phyloP scores from a whole-genome alignment of 768 basidiomycete genomes.

The Rhodotorula kratochvilovae region DNA sequence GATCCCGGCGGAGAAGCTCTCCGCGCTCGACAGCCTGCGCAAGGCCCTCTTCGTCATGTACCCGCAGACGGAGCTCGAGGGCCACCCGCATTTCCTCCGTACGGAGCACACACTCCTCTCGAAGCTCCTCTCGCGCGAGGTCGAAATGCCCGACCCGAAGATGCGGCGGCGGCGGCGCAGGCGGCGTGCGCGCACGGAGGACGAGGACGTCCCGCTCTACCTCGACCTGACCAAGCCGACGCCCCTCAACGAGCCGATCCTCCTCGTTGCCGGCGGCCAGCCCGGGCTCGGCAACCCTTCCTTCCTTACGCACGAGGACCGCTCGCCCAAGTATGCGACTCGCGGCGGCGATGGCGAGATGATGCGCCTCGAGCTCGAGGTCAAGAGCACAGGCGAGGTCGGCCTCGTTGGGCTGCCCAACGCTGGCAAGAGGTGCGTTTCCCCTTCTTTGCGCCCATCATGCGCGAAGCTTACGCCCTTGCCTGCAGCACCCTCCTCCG shows the following conservation, averaged over 20 bases:
- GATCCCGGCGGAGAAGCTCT: slow-evolving; percentile 23
- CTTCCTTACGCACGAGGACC: slow-evolving; percentile 60
- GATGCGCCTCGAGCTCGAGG: slow-evolving; percentile 77
- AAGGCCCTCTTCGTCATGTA: slow-evolving; percentile 37
- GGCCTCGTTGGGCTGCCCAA: slow-evolving; percentile 95
- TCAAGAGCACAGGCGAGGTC: slow-evolving; percentile 91
- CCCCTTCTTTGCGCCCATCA: no score
- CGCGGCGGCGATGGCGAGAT: slow-evolving; percentile 70
- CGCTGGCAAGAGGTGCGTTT: slow-evolving; percentile 56
- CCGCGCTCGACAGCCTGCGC: slow-evolving; percentile 15
- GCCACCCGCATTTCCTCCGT: slow-evolving; percentile 35
- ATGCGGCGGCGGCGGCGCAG: slow-evolving; percentile 3
- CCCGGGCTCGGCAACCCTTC: slow-evolving; percentile 88
- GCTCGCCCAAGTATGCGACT: slow-evolving; percentile 82
- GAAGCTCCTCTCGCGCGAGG: slow-evolving; percentile 26
- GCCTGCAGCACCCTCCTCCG: slow-evolving; percentile 78
- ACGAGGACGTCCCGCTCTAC: slow-evolving; percentile 45
- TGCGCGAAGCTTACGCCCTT: not conserved
- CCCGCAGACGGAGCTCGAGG: slow-evolving; percentile 30
- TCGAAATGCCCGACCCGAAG: slow-evolving; percentile 26
- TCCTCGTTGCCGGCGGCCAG: slow-evolving; percentile 57
- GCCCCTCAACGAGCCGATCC: slow-evolving; percentile 31
- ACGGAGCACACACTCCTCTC: slow-evolving; percentile 34
- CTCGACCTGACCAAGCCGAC: slow-evolving; percentile 53
- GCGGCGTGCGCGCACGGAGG: not conserved